These are phyloP conservation scores for Lentinus brumalis DNA, from an alignment of 768 basidiomycete species.

Conservation along the genomic window DNA sequence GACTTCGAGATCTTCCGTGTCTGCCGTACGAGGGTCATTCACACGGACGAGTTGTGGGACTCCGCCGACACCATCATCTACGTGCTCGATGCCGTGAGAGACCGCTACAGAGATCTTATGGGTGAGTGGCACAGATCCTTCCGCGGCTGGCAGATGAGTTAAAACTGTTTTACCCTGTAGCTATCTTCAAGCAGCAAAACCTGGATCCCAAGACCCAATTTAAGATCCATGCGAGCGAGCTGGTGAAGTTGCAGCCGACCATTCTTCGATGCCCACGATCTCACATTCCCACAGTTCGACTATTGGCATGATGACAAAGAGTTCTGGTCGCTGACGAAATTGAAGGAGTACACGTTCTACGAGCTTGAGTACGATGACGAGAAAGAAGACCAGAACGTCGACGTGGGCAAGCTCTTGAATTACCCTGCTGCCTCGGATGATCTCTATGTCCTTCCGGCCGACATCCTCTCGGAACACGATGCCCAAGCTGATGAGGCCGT, in stretches of 20 bases:
- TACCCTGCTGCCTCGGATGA: constrained; percentile 19
- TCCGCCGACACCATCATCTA: constrained; percentile 23
- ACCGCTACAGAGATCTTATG: constrained; percentile 29
- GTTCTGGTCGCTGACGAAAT: constrained; percentile 6
- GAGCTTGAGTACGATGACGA: constrained; percentile 26
- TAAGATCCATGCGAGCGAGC: constrained; percentile 29
- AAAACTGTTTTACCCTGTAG: constrained; percentile 11
- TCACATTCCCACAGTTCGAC: constrained; percentile 12
- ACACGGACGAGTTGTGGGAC: constrained; percentile 33
- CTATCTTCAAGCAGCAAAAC: constrained; percentile 31
- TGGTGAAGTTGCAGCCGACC: constrained; percentile 18
- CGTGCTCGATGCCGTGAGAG: constrained; percentile 22
- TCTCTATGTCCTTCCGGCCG: constrained; percentile 12
- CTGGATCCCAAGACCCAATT: constrained; percentile 28
- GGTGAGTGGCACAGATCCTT: constrained; percentile 12
- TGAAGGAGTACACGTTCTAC: neutral
- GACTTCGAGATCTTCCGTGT: constrained; percentile 37
- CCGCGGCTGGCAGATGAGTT: neutral
- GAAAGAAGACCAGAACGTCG: constrained; percentile 24
- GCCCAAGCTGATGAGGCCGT: constrained; percentile 5
- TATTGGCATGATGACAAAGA: constrained; percentile 9
- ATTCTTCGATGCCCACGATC: neutral
- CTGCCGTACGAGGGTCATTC: constrained; percentile 27
- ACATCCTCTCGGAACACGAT: constrained; percentile 26
- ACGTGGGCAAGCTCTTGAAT: constrained; percentile 24